Evolutionary conservation across 805 yeast species (phyloP).

Genomic region (Suhomyces sp.): DNA sequence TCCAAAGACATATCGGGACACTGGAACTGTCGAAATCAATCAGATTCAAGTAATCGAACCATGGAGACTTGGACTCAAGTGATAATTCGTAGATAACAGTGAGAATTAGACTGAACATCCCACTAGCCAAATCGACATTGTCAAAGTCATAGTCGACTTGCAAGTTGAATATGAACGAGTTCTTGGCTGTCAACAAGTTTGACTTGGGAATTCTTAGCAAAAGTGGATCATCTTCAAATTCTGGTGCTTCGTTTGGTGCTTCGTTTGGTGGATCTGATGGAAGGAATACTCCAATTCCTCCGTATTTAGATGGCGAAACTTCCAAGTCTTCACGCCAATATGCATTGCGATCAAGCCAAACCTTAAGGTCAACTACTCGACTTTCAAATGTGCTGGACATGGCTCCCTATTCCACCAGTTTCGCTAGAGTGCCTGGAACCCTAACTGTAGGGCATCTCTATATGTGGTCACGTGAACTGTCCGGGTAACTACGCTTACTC

Average conservation of each 20-base stretch:
- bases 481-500: conserved; percentile 9
- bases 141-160: conserved; percentile 47
- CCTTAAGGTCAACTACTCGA: neutral
- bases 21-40: conserved; percentile 40
- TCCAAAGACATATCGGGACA: conserved; percentile 68
- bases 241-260: conserved; percentile 32
- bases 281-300: conserved; percentile 75
- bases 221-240: conserved; percentile 27
- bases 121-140: conserved; percentile 39
- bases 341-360: conserved; percentile 60
- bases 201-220: conserved; percentile 62
- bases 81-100: conserved; percentile 71
- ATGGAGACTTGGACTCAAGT: conserved; percentile 66
- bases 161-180: conserved; percentile 62
- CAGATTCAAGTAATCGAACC: conserved; percentile 64
- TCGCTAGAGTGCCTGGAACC: neutral
- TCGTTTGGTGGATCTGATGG: conserved; percentile 37
- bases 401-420: neutral
- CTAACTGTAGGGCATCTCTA: neutral
- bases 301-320: conserved; percentile 46
- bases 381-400: neutral
- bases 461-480: neutral
- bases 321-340: conserved; percentile 52
- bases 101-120: conserved; percentile 63
- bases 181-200: conserved; percentile 55